Base-by-base conservation (phyloP, 2,329 filamentous ascomycete genomes). In the Alternaria conjuncta region DNA sequence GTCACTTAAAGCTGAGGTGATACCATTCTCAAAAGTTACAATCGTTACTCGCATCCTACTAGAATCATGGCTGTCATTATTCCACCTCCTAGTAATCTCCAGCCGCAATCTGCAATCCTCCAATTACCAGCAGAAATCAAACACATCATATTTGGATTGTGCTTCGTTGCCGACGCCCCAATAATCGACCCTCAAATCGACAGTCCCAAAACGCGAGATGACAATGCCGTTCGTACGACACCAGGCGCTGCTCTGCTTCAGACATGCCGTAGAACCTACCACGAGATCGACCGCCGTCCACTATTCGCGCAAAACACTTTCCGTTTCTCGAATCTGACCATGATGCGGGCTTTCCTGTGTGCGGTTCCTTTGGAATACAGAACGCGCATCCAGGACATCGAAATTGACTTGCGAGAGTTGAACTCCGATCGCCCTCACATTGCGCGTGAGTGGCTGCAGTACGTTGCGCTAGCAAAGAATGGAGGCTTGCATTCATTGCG, bases 301-400 rank as follows among this genome's bases (percentile, higher is more conserved):
- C 63, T 81, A 1, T 79, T 77, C 63, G 56, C 72, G 6, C 68
- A 71, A 4, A 82, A 81, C 63, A 72, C 64, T 11, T 81, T 82
- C 65, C 69, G 72, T 44, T 82, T 82, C 68, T 80, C 76, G 7
- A 71, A 64, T 32, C 70, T 77, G 15, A 71, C 75, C 26, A 64
- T 67, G 46, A 71, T 75, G 55, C 71, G 70, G 5, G 46, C 58
- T 10, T 82, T 81, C 69, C 66, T 81, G 32, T 43, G 49, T 0
- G 64, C 66, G 3, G 59, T 80, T 7, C 70, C 71, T 7, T 46
- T 66, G 6, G 53, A 64, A 11, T 62, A 72, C 55, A 65, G 69
- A 41, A 60, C 65, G 4, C 64, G 67, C 20, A 66, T 82, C 5
- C 66, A 68, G 3, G 73, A 79, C 54, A 58, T 82, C n/a, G 78